phyloP scores from a whole-genome alignment of 2,329 filamentous ascomycete genomes.

The Epichloe gansuensis region DNA sequence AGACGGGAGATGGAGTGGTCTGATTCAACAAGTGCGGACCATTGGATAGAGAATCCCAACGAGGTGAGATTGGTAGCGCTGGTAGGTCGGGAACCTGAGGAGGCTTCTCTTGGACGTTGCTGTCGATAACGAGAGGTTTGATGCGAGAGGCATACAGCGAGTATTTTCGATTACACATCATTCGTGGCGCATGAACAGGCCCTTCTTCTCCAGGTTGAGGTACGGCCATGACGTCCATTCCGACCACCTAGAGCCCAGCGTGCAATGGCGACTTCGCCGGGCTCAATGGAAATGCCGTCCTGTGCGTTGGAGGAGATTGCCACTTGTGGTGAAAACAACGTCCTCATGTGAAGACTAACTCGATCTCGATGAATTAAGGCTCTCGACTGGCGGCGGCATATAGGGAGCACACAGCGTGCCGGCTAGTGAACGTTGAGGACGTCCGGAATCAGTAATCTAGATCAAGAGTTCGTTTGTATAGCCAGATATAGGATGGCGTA shows the following conservation, averaged over 20 bases:
- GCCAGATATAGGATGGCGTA: no score
- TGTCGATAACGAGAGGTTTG: constrained; percentile 8
- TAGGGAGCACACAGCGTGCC: background rate
- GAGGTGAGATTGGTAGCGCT: constrained; percentile 23
- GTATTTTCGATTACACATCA: constrained; percentile 9
- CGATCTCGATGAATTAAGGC: background rate
- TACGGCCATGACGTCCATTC: constrained; percentile 12
- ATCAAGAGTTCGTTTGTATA: no score
- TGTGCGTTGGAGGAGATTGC: background rate
- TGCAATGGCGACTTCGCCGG: constrained; percentile 5
- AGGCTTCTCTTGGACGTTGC: background rate
- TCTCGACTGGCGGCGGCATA: background rate
- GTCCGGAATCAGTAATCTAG: no score
- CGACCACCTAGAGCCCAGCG: constrained; percentile 10
- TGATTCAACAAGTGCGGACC: constrained; percentile 13
- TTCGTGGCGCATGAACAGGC: constrained; percentile 6
- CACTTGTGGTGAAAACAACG: background rate
- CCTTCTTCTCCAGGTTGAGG: constrained; percentile 8
- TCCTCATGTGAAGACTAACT: background rate
- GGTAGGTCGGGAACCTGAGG: constrained; percentile 17
- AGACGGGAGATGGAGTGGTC: constrained; percentile 2
- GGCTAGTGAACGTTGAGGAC: no score
- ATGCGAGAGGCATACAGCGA: constrained; percentile 13
- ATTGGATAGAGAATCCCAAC: constrained; percentile 32
- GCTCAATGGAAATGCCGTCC: constrained; percentile 4